Conservation (phyloP, 106 monocot genomes). For the Agapanthus africanus region DNA sequence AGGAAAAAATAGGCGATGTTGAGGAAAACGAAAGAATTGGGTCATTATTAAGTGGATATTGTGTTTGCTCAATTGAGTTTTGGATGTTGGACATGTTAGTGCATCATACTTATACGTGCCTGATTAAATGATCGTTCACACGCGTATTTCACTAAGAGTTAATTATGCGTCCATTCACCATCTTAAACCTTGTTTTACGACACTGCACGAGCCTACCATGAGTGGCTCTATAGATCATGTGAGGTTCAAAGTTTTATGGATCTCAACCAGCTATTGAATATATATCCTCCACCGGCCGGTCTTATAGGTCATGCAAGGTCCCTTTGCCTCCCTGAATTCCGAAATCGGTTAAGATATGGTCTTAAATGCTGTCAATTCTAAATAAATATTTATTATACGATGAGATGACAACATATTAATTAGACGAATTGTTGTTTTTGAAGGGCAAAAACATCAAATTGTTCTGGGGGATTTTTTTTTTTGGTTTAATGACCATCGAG, state of each 20-base stretch:
- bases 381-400: background rate
- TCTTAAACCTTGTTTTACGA: too few relatives aligned
- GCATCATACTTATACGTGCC: too few relatives aligned
- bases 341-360: background rate
- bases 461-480: background rate
- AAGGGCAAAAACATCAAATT: background rate
- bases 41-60: too few relatives aligned
- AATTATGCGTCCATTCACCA: too few relatives aligned
- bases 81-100: too few relatives aligned
- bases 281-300: background rate
- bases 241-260: background rate
- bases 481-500: background rate
- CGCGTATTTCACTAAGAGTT: too few relatives aligned
- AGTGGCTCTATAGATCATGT: background rate
- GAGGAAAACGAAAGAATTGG: too few relatives aligned
- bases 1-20: too few relatives aligned
- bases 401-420: background rate
- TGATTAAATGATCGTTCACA: too few relatives aligned
- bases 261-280: background rate
- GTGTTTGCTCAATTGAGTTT: too few relatives aligned
- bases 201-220: too few relatives aligned
- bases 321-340: background rate
- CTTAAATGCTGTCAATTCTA: background rate
- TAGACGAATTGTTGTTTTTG: background rate
- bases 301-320: background rate